phyloP scores from a whole-genome alignment of 148 eudicot genomes.

The Dysphania ambrosioides region DNA sequence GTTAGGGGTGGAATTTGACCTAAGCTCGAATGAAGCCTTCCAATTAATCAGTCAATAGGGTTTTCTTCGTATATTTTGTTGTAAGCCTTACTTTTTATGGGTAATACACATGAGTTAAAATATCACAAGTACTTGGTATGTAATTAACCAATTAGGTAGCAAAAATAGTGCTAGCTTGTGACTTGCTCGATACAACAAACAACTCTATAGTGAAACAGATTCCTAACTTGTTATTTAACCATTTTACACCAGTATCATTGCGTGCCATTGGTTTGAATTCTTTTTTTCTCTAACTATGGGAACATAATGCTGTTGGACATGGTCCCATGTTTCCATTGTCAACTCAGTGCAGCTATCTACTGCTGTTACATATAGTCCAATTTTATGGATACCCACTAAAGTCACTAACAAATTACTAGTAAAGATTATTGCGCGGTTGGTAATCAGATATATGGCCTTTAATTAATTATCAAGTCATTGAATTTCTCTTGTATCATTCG shows the following conservation, averaged over 20 bases:
- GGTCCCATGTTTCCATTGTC: slow-evolving; percentile 11
- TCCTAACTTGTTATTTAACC: slow-evolving; percentile 14
- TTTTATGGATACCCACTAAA: background rate
- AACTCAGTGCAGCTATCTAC: background rate
- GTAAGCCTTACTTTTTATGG: too few species aligned
- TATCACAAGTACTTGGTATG: background rate
- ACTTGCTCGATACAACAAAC: slow-evolving; percentile 21
- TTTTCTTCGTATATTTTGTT: too few species aligned
- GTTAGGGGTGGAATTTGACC: too few species aligned
- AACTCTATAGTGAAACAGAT: slow-evolving; percentile 12
- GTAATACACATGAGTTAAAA: too few species aligned
- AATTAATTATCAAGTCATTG: slow-evolving; percentile 13
- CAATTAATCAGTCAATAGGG: too few species aligned
- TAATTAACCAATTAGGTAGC: background rate
- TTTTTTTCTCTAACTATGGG: background rate
- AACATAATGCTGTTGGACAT: slow-evolving; percentile 1
- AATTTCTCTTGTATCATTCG: background rate
- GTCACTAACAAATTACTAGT: slow-evolving; percentile 3
- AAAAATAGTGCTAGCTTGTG: slow-evolving; percentile 1
- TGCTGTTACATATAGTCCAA: slow-evolving; percentile 1
- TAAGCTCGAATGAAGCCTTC: too few species aligned
- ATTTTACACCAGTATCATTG: background rate
- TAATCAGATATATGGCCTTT: slow-evolving; percentile 1
- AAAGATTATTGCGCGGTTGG: slow-evolving; percentile 13
- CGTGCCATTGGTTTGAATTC: background rate